phyloP scores from a whole-genome alignment of 225 moss, liverwort and hornwort genomes.

The Ulota crispa region DNA sequence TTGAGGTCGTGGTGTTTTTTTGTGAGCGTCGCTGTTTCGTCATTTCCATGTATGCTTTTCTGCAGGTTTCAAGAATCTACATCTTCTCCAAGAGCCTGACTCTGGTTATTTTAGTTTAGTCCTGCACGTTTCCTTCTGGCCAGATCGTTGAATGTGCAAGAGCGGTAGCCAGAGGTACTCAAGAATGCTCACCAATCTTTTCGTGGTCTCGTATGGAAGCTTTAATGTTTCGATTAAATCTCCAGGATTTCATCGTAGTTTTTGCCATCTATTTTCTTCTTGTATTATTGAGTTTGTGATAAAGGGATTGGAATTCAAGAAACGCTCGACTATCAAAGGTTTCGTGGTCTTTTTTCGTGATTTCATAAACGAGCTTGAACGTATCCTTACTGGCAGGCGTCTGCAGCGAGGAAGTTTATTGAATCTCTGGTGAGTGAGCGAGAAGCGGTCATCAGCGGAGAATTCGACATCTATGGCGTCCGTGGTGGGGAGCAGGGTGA shows the following conservation, averaged over 20 bases:
- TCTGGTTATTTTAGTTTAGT: neutral
- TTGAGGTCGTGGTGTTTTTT: neutral
- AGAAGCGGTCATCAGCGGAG: neutral
- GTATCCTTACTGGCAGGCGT: neutral
- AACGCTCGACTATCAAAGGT: neutral
- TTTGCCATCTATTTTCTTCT: neutral
- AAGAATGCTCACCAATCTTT: neutral
- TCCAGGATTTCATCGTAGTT: neutral
- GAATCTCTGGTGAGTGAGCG: neutral
- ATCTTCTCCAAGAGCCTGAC: too few relatives aligned
- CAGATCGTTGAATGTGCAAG: neutral
- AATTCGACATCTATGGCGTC: conserved; percentile 1
- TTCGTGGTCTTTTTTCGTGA: neutral
- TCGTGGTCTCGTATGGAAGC: neutral
- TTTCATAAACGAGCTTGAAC: neutral
- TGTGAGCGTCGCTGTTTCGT: neutral
- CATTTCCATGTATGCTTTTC: neutral
- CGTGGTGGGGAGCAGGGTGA: conserved; percentile 26
- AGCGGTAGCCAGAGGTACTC: neutral
- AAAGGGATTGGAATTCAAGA: neutral
- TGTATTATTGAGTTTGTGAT: too few relatives aligned
- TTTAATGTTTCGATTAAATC: neutral
- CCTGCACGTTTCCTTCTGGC: neutral
- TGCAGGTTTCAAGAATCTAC: neutral
- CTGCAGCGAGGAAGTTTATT: neutral